Evolutionary conservation across 805 yeast species (phyloP), one percentile per base, ranked within the genome.

Genomic region (Isabelozyma gotoi): DNA sequence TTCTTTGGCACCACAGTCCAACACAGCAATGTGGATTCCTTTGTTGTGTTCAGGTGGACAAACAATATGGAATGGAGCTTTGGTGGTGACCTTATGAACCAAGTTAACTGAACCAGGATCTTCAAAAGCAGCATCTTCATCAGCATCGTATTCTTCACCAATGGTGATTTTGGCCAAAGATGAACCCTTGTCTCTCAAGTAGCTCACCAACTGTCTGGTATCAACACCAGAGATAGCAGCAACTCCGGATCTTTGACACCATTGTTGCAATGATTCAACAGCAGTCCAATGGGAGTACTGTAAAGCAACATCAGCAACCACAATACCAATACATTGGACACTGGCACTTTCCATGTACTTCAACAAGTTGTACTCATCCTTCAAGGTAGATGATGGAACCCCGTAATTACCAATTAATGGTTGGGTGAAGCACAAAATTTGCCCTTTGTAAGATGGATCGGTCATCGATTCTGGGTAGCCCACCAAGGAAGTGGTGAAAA

Each of bases 231-330:
- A 82, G 57, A 94, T 86, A 37, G 97, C 77, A 44, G 98, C 95
- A 43, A 95, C 94, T 35, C 96, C 96, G 56, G 90, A 95, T 62
- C 96, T 84, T 68, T 87, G 81, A 74, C 99, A 94, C 99, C 98
- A 94, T 56, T 87, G 88, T 47, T 88, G 86, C 45, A 94, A 77
- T 15, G 96, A 85, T 73, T 94, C 98, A 27, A 94, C 96, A 3
- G 99, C 99, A 31, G 98, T 91, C 99, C 99, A 94, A 67, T 94
- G 99, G n/a, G 97, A 88, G 68, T 92, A 89, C 63, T 90, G 80
- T 77, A 91, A 79, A 17, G 99, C 98, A 43, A 81, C 96, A 61
- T 94, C 97, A 35, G 96, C 87, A 19, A 94, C 99, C 39, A 94
- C 96, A 46, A 94, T 89, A 55, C 98, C 99, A 48, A 87, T 84